Percentiles rank a stretch among this genome's conserved stretches.
These are phyloP conservation scores for Tetrastigma voinierianum DNA, from an alignment of 164 flowering plant genomes.

Conservation along the genomic window DNA sequence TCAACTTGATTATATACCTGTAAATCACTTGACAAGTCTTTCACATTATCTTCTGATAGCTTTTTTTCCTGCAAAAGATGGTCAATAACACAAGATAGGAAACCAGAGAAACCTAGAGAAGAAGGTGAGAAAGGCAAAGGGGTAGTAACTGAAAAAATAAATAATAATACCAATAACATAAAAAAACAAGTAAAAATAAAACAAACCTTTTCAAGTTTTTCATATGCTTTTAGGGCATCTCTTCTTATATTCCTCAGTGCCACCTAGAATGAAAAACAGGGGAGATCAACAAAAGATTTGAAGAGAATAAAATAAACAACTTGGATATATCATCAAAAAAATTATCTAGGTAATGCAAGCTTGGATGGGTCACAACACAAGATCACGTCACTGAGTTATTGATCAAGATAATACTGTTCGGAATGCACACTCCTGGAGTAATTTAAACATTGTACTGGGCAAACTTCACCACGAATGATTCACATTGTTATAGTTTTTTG, in stretches of 20 bases:
- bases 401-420: too few relatives aligned
- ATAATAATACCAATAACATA: neutral
- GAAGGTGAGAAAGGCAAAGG: neutral
- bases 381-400: neutral
- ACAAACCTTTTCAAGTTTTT: slow-evolving; percentile 88
- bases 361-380: slow-evolving; percentile 4
- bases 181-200: neutral
- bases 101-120: neutral
- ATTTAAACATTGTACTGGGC: too few relatives aligned
- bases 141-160: neutral
- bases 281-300: neutral
- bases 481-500: too few relatives aligned
- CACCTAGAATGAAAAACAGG: slow-evolving; percentile 43
- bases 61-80: slow-evolving; percentile 73
- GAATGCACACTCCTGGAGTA: too few relatives aligned
- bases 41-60: slow-evolving; percentile 93
- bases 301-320: neutral
- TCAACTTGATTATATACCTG: slow-evolving; percentile 52
- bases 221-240: slow-evolving; percentile 90
- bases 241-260: slow-evolving; percentile 93
- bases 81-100: neutral
- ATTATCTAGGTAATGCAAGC: too few relatives aligned
- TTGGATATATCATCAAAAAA: neutral
- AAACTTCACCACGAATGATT: neutral
- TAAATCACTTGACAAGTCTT: slow-evolving; percentile 84